These are phyloP conservation scores for Phyllosticta citrichinensis DNA, from an alignment of 2,329 filamentous ascomycete species.

Conservation along the genomic window DNA sequence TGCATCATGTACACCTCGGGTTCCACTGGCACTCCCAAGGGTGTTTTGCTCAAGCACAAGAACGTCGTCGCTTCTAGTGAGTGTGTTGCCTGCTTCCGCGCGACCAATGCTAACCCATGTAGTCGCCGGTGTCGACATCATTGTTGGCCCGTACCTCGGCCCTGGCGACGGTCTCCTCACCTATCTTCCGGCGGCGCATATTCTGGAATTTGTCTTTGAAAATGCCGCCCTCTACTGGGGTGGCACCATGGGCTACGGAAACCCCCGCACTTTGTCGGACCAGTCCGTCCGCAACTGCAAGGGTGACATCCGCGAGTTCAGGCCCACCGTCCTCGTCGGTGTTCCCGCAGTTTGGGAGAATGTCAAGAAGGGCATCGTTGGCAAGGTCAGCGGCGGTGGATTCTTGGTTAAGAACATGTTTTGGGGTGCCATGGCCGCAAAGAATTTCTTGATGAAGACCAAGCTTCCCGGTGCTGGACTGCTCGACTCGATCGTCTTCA, in stretches of 20 bases:
- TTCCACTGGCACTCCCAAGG: constrained; percentile 81
- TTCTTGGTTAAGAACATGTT: constrained; percentile 69
- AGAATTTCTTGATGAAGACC: constrained; percentile 49
- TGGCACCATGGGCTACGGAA: constrained; percentile 87
- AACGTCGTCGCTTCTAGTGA: constrained; percentile 68
- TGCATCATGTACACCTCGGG: constrained; percentile 81
- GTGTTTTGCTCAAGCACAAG: constrained; percentile 71
- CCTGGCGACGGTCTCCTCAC: constrained; percentile 72
- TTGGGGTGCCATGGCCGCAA: constrained; percentile 54
- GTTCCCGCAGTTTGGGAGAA: constrained; percentile 97
- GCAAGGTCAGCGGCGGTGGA: constrained; percentile 42
- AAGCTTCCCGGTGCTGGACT: constrained; percentile 57
- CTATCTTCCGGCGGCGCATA: constrained; percentile 90
- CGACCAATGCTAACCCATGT: not conserved
- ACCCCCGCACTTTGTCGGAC: constrained; percentile 80
- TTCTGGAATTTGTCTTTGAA: constrained; percentile 93
- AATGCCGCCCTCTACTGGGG: constrained; percentile 84
- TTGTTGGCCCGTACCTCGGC: constrained; percentile 69
- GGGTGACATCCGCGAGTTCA: constrained; percentile 88
- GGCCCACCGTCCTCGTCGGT: constrained; percentile 81
- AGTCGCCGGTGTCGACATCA: constrained; percentile 68
- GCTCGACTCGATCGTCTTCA: constrained; percentile 79
- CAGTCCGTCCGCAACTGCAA: constrained; percentile 77
- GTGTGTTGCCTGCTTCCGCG: constrained; percentile 20
- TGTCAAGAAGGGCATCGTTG: constrained; percentile 85